Conservation (phyloP, 1,284 basidiomycete species). For the Rhodotorula sp. region DNA sequence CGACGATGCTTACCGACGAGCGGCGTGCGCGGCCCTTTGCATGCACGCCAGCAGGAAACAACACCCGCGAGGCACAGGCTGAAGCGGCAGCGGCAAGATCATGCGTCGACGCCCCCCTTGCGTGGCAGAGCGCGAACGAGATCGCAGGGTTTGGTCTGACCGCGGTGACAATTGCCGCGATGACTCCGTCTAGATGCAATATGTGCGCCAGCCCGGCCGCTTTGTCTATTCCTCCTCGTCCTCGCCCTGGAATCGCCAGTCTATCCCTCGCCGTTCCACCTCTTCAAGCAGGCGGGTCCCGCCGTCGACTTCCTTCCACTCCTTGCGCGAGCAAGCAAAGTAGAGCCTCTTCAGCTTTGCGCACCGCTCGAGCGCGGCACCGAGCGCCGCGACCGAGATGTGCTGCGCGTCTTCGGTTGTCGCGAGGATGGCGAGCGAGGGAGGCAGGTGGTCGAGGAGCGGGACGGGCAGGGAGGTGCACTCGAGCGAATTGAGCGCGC, state of each 20-base stretch:
- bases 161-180: no score
- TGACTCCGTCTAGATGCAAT: no score
- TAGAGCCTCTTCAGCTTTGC: slow-evolving; percentile 6
- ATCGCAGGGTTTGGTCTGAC: no score
- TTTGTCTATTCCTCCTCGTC: background rate
- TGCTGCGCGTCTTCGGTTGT: slow-evolving; percentile 7
- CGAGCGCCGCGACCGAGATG: background rate
- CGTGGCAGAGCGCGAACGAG: no score
- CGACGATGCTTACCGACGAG: no score
- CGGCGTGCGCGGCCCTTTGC: no score
- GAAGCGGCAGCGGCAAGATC: no score
- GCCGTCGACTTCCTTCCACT: background rate
- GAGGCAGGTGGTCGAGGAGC: slow-evolving; percentile 13
- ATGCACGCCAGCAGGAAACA: no score
- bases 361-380: background rate
- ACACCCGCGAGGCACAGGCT: no score
- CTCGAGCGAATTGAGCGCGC: slow-evolving; percentile 18
- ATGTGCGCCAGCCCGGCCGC: background rate
- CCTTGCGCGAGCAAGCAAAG: slow-evolving; percentile 1
- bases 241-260: slow-evolving; percentile 19
- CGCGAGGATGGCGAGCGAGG: slow-evolving; percentile 13
- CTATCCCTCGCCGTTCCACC: background rate
- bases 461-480: slow-evolving; percentile 19
- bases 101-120: no score
- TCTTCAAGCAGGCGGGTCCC: background rate